A percentile compares a stretch with the other conserved stretches of the same genome.
These are phyloP conservation scores for Epicoccum nigrum DNA, from an alignment of 2,329 filamentous ascomycete genomes.

Conservation along the genomic window DNA sequence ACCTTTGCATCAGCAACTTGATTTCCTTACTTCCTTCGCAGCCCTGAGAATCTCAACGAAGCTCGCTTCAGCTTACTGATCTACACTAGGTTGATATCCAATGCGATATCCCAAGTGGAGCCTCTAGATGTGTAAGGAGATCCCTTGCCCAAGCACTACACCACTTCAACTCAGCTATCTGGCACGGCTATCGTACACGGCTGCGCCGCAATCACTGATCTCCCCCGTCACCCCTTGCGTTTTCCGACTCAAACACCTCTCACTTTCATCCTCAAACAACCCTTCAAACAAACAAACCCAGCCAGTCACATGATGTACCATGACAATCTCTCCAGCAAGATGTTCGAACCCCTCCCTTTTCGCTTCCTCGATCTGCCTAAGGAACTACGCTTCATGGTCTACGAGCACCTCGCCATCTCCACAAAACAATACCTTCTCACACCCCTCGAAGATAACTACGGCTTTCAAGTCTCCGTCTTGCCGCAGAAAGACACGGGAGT, in stretches of 20 bases:
- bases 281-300: no score
- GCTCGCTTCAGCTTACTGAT: neutral
- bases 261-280: neutral
- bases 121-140: neutral
- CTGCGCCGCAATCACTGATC: conserved; percentile 5
- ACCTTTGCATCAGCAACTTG: neutral
- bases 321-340: neutral
- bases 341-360: conserved; percentile 1
- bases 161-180: neutral
- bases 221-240: neutral
- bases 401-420: conserved; percentile 9
- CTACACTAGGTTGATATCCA: neutral
- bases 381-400: conserved; percentile 17
- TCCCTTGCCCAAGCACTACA: conserved; percentile 6
- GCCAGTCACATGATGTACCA: no score
- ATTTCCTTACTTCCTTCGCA: neutral
- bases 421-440: neutral
- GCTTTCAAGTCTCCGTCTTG: neutral
- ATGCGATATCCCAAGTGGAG: neutral
- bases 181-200: conserved; percentile 1
- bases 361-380: conserved; percentile 17
- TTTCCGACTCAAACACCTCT: neutral
- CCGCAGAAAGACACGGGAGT: neutral
- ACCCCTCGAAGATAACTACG: neutral
- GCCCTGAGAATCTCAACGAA: neutral